Evolutionary conservation across 1,284 basidiomycete genomes (phyloP), one percentile per base, ranked within the genome.

Genomic region (Malassezia vespertilionis): DNA sequence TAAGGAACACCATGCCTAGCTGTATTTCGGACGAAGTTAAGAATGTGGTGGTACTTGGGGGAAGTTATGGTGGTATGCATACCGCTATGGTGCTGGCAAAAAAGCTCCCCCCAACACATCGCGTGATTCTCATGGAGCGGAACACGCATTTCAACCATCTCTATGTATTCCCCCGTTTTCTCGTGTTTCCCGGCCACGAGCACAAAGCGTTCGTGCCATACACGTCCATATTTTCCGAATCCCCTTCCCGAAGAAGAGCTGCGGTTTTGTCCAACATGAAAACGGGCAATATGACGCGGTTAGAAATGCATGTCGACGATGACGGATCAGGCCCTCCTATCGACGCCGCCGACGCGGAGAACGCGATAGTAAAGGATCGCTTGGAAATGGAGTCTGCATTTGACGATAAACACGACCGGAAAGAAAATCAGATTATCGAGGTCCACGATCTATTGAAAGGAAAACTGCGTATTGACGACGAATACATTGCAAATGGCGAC

Each of bases 151-250:
- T 75, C 52, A 70, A 70, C 44, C 67, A 53, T 53, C 63, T 68
- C 23, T 72, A 82, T 66, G 77, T 78, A 40, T 74, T 82, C 39
- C 80, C 76, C 2, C 72, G 76, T 46, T 74, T 72, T 53, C 66
- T 72, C 6, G 69, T 75, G 14, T 47, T 74, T 6, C 69, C 73
- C 5, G 54, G 71, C 6, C 74, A 74, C 36, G 74, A 74, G 32
- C 67, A 75, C 27, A 76, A 76, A 54, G 73, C 70, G 10, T 82
- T 85, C 70, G 78, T 72, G 72, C 75, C 59, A 1, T 77, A 74
- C 62, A 56, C 63, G 12, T 60, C 56, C 53, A 85, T 90, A 80
- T 89, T 85, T 76, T 87, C 88, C 73, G 78, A 84, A 52, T 77
- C 85, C 8, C 79, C 81, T 2, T 23, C 22, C 21, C 41, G 47